phyloP scores from a whole-genome alignment of 2,329 filamentous ascomycete genomes.

The Talaromyces amestolkiae region DNA sequence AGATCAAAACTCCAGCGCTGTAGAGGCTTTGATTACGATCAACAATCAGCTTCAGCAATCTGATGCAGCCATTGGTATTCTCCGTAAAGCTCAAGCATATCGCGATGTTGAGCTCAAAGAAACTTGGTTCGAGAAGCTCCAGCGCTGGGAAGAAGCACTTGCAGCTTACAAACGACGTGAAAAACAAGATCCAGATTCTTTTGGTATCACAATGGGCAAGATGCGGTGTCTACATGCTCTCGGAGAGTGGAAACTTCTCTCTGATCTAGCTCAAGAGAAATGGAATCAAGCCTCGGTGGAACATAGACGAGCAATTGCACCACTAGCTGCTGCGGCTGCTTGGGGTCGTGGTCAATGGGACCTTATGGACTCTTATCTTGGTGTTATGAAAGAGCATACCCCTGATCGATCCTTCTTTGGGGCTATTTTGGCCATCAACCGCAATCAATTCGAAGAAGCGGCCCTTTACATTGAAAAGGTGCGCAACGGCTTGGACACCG shows the following conservation, averaged over 20 bases:
- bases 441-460: slow-evolving; percentile 92
- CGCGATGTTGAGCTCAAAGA: slow-evolving; percentile 94
- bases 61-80: slow-evolving; percentile 95
- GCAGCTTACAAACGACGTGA: slow-evolving; percentile 89
- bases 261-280: slow-evolving; percentile 82
- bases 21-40: slow-evolving; percentile 97
- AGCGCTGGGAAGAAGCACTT: slow-evolving; percentile 96
- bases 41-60: slow-evolving; percentile 99
- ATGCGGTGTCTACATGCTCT: slow-evolving; percentile 97
- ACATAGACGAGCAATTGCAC: slow-evolving; percentile 85
- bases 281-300: slow-evolving; percentile 89
- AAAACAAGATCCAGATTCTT: slow-evolving; percentile 68
- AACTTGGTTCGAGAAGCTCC: slow-evolving; percentile 98
- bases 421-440: slow-evolving; percentile 89
- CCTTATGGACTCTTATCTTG: slow-evolving; percentile 94
- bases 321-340: slow-evolving; percentile 88
- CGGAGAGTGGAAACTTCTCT: slow-evolving; percentile 94
- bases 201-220: slow-evolving; percentile 98
- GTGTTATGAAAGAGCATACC: slow-evolving; percentile 89
- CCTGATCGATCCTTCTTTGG: slow-evolving; percentile 97
- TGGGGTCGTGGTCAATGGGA: slow-evolving; percentile 98
- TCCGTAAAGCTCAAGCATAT: slow-evolving; percentile 93
- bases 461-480: slow-evolving; percentile 86
- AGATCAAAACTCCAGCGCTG: slow-evolving; percentile 90
- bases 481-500: slow-evolving; percentile 88